phyloP scores from a whole-genome alignment of 176 grass and related monocot species.

The Tillandsia leiboldiana region DNA sequence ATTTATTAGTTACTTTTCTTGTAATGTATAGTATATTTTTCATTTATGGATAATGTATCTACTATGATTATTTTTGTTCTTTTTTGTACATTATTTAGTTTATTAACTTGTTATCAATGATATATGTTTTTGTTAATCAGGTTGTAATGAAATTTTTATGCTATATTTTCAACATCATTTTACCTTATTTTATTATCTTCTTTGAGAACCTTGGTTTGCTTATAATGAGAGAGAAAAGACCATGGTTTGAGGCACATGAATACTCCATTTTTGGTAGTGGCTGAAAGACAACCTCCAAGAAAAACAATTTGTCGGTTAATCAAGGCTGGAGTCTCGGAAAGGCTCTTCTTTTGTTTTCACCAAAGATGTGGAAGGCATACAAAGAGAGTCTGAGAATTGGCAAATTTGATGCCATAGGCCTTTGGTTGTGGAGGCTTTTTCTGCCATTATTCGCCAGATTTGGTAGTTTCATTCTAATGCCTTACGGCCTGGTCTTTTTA shows the following conservation, averaged over 20 bases:
- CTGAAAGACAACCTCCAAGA: conserved; percentile 5
- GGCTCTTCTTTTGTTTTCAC: conserved; percentile 11
- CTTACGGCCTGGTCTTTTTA: not conserved
- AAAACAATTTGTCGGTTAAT: conserved; percentile 17
- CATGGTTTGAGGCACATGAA: not conserved
- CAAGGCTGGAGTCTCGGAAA: conserved; percentile 35
- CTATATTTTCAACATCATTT: not conserved
- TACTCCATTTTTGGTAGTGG: conserved; percentile 12
- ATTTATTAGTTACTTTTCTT: not conserved
- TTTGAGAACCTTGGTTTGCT: not conserved
- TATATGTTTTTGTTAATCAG: not conserved
- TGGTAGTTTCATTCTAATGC: not conserved
- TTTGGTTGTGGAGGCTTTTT: conserved; percentile 24
- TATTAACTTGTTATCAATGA: no score
- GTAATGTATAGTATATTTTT: not conserved
- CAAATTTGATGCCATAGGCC: conserved; percentile 23
- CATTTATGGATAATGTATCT: not conserved
- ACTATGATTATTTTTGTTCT: no score
- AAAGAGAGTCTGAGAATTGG: conserved; percentile 31
- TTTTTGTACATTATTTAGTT: no score
- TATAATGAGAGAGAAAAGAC: not conserved
- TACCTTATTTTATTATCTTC: not conserved
- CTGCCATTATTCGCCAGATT: not conserved
- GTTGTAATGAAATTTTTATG: not conserved
- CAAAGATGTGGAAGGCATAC: conserved; percentile 24